Evolutionary conservation across 768 basidiomycete species (phyloP).

Genomic region (Phylloporus sp.): DNA sequence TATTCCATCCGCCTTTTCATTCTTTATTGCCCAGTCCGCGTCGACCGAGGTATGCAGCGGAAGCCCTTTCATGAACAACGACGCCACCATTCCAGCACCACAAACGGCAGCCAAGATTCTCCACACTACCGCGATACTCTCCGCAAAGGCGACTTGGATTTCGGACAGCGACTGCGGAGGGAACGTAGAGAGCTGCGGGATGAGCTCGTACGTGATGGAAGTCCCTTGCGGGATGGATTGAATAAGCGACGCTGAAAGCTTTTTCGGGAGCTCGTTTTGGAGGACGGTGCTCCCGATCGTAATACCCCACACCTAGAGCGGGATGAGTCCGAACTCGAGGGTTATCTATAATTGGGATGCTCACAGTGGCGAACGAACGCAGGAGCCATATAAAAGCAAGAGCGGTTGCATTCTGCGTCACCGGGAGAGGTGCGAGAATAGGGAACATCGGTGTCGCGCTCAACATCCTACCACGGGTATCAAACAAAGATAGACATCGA

Average conservation of each 20-base stretch:
- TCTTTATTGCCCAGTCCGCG: not conserved
- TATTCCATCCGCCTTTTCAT: not conserved
- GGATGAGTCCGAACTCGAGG: not conserved
- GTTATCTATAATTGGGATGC: not conserved
- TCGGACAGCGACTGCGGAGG: constrained; percentile 29
- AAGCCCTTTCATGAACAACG: constrained; percentile 1
- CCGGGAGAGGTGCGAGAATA: too few species aligned
- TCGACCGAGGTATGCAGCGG: not conserved
- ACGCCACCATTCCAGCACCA: not conserved
- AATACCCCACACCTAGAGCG: constrained; percentile 43
- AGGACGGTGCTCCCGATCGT: constrained; percentile 44
- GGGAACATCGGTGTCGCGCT: too few species aligned
- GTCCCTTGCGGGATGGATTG: constrained; percentile 32
- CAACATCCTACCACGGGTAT: too few species aligned
- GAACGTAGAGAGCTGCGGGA: constrained; percentile 37
- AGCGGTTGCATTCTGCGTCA: too few species aligned
- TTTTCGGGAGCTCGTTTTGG: constrained; percentile 41
- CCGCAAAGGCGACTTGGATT: constrained; percentile 40
- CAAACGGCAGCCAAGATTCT: constrained; percentile 36
- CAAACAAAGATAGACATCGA: too few species aligned
- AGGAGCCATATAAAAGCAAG: too few species aligned
- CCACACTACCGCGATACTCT: constrained; percentile 39
- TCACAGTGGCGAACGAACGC: constrained; percentile 34
- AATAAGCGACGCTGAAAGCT: constrained; percentile 38
- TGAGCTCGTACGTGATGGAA: constrained; percentile 42